Conservation (phyloP, 768 basidiomycete genomes). For the Lentinula sp. region DNA sequence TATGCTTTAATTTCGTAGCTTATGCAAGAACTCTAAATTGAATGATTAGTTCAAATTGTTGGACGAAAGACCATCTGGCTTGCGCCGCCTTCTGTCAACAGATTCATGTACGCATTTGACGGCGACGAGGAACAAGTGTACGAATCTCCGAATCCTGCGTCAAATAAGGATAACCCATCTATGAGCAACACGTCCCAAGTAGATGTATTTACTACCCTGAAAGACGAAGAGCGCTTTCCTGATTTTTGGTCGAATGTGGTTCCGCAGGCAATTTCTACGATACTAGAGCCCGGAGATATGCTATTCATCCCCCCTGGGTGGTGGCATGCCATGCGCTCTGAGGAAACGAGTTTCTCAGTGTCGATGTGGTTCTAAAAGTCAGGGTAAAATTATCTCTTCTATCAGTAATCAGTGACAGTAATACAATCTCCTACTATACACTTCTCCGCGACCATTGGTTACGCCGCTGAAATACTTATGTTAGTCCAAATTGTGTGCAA, state of each 20-base stretch:
- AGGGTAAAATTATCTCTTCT: too few relatives aligned
- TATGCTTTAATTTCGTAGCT: slow-evolving; percentile 21
- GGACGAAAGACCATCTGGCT: slow-evolving; percentile 91
- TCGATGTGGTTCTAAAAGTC: slow-evolving; percentile 79
- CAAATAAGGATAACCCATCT: slow-evolving; percentile 34
- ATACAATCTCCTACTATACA: too few relatives aligned
- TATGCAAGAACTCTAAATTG: neutral
- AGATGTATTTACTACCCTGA: slow-evolving; percentile 57
- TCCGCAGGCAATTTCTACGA: slow-evolving; percentile 52
- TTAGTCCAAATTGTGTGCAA: too few relatives aligned
- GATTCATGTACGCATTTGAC: slow-evolving; percentile 56
- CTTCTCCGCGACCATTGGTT: too few relatives aligned
- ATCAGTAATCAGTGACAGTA: too few relatives aligned
- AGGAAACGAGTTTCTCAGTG: slow-evolving; percentile 77
- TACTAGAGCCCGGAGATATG: slow-evolving; percentile 77
- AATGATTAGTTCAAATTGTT: slow-evolving; percentile 70
- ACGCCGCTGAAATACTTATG: too few relatives aligned
- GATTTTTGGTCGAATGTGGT: slow-evolving; percentile 53
- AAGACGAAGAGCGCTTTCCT: slow-evolving; percentile 26
- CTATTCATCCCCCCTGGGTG: slow-evolving; percentile 88
- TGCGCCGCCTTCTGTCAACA: slow-evolving; percentile 57
- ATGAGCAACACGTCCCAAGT: slow-evolving; percentile 79
- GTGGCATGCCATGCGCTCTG: slow-evolving; percentile 92
- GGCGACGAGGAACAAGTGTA: neutral
- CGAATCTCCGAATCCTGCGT: slow-evolving; percentile 26